phyloP scores from a whole-genome alignment of 2,329 filamentous ascomycete species.

The Trichoderma sp. region DNA sequence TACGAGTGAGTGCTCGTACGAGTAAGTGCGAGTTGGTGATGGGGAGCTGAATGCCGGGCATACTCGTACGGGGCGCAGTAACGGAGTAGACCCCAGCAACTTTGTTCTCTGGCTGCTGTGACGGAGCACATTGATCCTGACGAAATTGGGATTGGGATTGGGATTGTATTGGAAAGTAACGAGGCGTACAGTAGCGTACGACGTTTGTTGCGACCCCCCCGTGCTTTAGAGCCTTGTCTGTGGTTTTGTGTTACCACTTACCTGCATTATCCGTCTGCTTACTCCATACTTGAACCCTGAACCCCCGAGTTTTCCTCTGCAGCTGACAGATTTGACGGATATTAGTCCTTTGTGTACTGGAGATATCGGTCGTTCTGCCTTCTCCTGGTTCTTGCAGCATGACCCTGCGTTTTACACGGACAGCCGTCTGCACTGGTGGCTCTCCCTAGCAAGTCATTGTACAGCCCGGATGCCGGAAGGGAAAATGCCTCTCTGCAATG shows the following conservation, averaged over 20 bases:
- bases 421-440: not conserved
- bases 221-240: not conserved
- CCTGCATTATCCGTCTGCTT: not conserved
- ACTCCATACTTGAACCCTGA: not conserved
- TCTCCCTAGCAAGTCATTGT: not conserved
- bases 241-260: not conserved
- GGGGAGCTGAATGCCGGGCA: not conserved
- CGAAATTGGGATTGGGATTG: not conserved
- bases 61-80: not conserved
- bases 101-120: not conserved
- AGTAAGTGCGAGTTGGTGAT: not conserved
- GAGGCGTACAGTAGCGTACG: not conserved
- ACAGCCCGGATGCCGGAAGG: not conserved
- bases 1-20: not conserved
- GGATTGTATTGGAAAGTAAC: not conserved
- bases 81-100: not conserved
- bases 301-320: not conserved
- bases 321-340: not conserved
- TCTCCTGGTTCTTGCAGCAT: constrained; percentile 7
- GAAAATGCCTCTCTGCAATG: constrained; percentile 1
- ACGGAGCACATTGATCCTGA: not conserved
- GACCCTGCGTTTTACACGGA: not conserved
- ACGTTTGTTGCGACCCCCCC: not conserved
- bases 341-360: not conserved
- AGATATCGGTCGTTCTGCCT: not conserved